phyloP scores from a whole-genome alignment of 2,329 filamentous ascomycete genomes.

The Aureobasidium sp. region DNA sequence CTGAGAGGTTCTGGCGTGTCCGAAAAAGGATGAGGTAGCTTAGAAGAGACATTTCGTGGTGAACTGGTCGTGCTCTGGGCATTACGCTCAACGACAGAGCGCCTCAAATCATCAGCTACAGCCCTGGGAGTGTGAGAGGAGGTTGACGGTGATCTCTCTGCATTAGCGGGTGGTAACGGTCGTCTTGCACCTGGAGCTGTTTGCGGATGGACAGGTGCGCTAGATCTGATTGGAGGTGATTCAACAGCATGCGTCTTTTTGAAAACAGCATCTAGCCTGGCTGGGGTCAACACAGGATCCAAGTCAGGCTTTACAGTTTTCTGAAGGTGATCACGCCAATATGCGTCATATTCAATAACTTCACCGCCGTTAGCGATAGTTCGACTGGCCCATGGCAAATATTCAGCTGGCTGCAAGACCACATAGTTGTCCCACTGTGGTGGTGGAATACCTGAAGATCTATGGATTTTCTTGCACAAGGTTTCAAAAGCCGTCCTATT shows the following conservation, averaged over 20 bases:
- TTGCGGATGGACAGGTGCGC: background rate
- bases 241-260: background rate
- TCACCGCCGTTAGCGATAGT: background rate
- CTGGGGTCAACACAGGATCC: background rate
- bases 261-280: background rate
- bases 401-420: background rate
- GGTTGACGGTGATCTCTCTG: background rate
- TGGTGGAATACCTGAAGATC: background rate
- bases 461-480: background rate
- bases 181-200: background rate
- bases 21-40: background rate
- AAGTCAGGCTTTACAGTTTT: background rate
- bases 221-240: background rate
- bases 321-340: background rate
- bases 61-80: background rate
- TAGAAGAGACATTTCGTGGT: background rate
- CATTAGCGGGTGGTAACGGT: background rate
- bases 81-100: background rate
- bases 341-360: background rate
- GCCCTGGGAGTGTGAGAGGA: background rate
- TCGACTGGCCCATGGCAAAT: background rate
- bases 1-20: background rate
- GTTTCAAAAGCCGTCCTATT: slow-evolving; percentile 1
- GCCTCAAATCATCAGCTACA: background rate
- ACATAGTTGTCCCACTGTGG: slow-evolving; percentile 3